These are phyloP conservation scores for Tremellales sp. DNA, from an alignment of 1,284 basidiomycete species.

Conservation along the genomic window DNA sequence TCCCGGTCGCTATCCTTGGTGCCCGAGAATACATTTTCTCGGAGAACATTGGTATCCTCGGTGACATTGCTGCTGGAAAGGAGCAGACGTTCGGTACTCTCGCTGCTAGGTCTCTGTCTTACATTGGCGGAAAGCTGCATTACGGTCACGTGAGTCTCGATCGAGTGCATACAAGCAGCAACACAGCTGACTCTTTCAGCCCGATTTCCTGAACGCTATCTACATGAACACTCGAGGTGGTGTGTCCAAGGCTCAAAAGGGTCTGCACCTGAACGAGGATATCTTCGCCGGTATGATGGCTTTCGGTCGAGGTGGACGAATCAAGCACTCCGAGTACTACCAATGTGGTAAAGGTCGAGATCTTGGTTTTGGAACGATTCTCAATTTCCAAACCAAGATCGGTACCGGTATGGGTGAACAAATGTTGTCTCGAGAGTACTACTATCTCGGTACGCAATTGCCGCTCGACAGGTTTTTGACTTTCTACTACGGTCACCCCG, in stretches of 20 bases:
- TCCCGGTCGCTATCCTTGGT: constrained; percentile 95
- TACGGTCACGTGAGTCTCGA: constrained; percentile 63
- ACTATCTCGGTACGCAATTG: constrained; percentile 97
- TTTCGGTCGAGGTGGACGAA: constrained; percentile 90
- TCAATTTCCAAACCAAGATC: constrained; percentile 99
- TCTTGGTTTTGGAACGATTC: constrained; percentile 96
- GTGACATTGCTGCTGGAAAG: constrained; percentile 97
- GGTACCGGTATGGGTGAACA: constrained; percentile 99
- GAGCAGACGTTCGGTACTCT: constrained; percentile 99
- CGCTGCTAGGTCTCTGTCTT: constrained; percentile 87
- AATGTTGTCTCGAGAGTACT: constrained; percentile 98
- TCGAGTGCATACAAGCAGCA: neutral
- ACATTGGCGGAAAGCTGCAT: constrained; percentile 97
- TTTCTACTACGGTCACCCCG: constrained; percentile 99
- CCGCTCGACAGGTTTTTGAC: constrained; percentile 98
- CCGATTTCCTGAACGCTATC: constrained; percentile 96
- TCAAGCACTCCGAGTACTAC: constrained; percentile 99
- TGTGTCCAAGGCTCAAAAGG: constrained; percentile 98
- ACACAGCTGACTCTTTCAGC: constrained; percentile 50
- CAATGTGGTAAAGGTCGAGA: constrained; percentile 97
- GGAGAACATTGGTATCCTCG: constrained; percentile 98
- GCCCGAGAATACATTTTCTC: constrained; percentile 99
- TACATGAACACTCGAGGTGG: constrained; percentile 99
- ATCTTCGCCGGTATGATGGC: constrained; percentile 99
- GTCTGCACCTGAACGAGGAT: constrained; percentile 96